Percentiles rank a stretch among this genome's conserved stretches.
These are phyloP conservation scores for Fusarium oxysporum DNA, from an alignment of 2,329 filamentous ascomycete species.

Conservation along the genomic window DNA sequence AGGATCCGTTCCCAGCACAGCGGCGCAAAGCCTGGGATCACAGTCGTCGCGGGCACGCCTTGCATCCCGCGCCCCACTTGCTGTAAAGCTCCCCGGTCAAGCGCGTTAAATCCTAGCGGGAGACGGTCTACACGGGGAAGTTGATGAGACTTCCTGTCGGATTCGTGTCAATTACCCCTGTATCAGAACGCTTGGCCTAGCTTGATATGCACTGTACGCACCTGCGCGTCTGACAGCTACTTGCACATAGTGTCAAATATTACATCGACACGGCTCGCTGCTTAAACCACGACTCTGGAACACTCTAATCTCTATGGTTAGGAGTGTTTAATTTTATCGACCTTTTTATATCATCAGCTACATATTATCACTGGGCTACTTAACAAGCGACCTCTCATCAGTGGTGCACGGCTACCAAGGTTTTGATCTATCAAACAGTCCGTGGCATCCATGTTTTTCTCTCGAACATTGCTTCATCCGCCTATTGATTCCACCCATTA, in stretches of 20 bases:
- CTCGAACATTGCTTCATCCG: constrained; percentile 35
- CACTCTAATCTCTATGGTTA: constrained; percentile 44
- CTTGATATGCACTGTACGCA: constrained; percentile 44
- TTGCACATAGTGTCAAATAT: constrained; percentile 8
- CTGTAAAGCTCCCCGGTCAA: constrained; percentile 41
- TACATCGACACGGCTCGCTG: constrained; percentile 39
- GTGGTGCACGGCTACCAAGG: constrained; percentile 25
- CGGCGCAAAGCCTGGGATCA: constrained; percentile 41
- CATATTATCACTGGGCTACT: constrained; percentile 8
- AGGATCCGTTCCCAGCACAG: constrained; percentile 49
- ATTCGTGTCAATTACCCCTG: constrained; percentile 33
- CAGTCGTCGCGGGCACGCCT: constrained; percentile 33
- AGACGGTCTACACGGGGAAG: constrained; percentile 36
- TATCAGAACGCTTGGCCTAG: not conserved
- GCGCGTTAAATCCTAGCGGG: constrained; percentile 31
- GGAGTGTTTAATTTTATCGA: constrained; percentile 44
- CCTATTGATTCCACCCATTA: constrained; percentile 11
- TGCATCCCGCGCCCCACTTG: constrained; percentile 44
- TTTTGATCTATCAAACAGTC: constrained; percentile 30
- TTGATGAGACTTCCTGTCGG: constrained; percentile 30
- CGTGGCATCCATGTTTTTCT: constrained; percentile 43
- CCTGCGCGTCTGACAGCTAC: not conserved
- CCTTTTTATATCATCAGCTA: constrained; percentile 37
- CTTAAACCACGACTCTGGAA: constrained; percentile 37
- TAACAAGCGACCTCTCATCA: constrained; percentile 28